Conservation (phyloP, 1,139 yeast species). For the Insectozyma bohioensis region DNA sequence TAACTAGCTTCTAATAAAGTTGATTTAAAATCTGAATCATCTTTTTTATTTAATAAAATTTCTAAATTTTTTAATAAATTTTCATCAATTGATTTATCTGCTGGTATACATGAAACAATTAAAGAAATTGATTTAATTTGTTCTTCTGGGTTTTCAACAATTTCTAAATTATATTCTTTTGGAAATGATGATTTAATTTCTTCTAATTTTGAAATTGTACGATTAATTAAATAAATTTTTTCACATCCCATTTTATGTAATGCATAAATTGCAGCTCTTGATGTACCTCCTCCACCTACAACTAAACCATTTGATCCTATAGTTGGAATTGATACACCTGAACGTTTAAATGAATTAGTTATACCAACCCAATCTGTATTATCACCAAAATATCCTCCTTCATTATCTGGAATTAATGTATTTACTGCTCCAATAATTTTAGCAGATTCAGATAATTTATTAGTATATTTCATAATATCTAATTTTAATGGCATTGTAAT, state of each 20-base stretch:
- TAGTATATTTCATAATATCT: constrained; percentile 67
- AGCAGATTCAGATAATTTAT: constrained; percentile 71
- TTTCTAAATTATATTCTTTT: constrained; percentile 53
- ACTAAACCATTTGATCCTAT: constrained; percentile 58
- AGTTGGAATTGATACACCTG: constrained; percentile 53
- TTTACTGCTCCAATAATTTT: constrained; percentile 86
- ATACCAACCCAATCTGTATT: constrained; percentile 98
- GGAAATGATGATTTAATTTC: constrained; percentile 66
- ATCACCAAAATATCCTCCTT: constrained; percentile 68
- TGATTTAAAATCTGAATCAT: constrained; percentile 36
- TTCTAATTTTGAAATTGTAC: constrained; percentile 67
- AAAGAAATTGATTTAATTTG: constrained; percentile 50
- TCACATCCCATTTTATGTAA: constrained; percentile 75
- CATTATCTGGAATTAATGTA: constrained; percentile 63
- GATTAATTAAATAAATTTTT: constrained; percentile 75
- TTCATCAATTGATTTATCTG: constrained; percentile 70
- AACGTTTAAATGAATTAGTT: constrained; percentile 56
- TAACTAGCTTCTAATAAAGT: constrained; percentile 88
- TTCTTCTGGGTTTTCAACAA: constrained; percentile 51
- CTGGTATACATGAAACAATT: constrained; percentile 87
- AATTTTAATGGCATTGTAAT: constrained; percentile 89
- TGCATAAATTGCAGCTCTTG: constrained; percentile 93
- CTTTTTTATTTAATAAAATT: constrained; percentile 42
- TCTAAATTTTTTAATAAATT: constrained; percentile 48
- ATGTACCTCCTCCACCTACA: constrained; percentile 97